These are phyloP conservation scores for Tuber borchii DNA, from an alignment of 495 filamentous ascomycete species.

Conservation along the genomic window DNA sequence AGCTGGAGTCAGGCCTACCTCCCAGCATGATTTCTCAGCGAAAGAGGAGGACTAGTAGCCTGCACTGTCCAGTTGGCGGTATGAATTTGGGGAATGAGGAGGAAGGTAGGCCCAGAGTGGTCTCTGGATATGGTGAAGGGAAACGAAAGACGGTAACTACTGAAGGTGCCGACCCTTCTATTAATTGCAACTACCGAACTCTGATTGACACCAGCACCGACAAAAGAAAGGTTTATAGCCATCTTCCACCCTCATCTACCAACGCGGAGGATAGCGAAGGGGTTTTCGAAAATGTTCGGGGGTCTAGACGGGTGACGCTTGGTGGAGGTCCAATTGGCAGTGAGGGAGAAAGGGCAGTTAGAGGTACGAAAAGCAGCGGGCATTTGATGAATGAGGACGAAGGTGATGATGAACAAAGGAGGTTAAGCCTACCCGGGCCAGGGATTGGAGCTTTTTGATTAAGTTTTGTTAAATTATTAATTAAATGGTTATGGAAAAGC, in stretches of 20 bases:
- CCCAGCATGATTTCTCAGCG: conserved; percentile 27
- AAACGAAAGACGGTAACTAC: neutral
- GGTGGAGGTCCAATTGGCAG: conserved; percentile 16
- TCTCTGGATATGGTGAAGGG: neutral
- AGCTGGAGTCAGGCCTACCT: conserved; percentile 18
- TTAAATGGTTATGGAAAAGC: neutral
- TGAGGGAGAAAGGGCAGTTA: conserved; percentile 1
- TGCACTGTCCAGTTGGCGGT: conserved; percentile 8
- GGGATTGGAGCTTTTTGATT: conserved; percentile 15
- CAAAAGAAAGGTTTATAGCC: conserved; percentile 9
- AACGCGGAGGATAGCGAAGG: conserved; percentile 12
- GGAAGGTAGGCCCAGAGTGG: neutral
- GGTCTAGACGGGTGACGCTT: conserved; percentile 20
- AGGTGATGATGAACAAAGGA: conserved; percentile 23
- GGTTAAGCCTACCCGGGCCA: neutral
- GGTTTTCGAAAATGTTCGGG: conserved; percentile 16
- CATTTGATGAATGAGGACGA: conserved; percentile 8
- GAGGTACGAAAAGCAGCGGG: conserved; percentile 13
- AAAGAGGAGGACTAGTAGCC: conserved; percentile 30
- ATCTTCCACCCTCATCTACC: conserved; percentile 15
- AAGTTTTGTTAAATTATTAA: neutral
- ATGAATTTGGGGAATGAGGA: neutral
- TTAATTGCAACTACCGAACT: neutral
- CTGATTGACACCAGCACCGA: neutral
- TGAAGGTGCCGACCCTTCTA: neutral